Evolutionary conservation across 2,329 filamentous ascomycete genomes (phyloP), one percentile per base, ranked within the genome.

Genomic region (Sclerotinia borealis): DNA sequence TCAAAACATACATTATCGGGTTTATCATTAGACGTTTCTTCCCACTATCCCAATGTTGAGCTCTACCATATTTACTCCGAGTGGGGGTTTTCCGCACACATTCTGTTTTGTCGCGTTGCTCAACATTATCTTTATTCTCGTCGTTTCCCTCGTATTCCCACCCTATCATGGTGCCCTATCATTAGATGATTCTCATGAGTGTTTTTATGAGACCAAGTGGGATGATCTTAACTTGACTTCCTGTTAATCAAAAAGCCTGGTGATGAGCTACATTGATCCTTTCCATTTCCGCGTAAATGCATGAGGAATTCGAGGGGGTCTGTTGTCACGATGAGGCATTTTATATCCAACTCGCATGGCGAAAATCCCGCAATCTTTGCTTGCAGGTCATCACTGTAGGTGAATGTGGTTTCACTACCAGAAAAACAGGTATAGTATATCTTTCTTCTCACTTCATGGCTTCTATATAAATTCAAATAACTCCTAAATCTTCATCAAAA

Each of bases 61-160:
- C 22, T 56, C 27, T 31, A 17, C 19, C 8, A 43, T 34, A 43
- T 22, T 4, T 17, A 19, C 27, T 43, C 11, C n/a, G n/a, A 43
- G 37, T 56, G 52, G 52, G 37, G 52, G 52, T 22, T 48, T 39
- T 49, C 13, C 7, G 5, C 10, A 25, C 17, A 56, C 25, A 8
- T 36, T 39, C 19, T 17, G 19, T 49, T 29, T n/a, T 39, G 22
- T 47, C 25, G 41, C 22, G 51, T 62, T 29, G 51, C 60, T 62
- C 51, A 41, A 36, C 60, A 41, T 62, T 41, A 61, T 59, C 55
- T 62, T 47, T 27, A 61, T 61, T 58, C 37, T 58, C 60, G 51
- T 61, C 39, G 19, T 34, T 43, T 22, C 25, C 54, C 34, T 34
- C 22, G 59, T 62, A 22, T 56, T 58, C 45, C 51, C 51, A 36